Percentiles rank a stretch among this genome's conserved stretches.
Evolutionary conservation across 352 stramenopile genomes (phyloP).

Genomic region (Blastocystis sp.): DNA sequence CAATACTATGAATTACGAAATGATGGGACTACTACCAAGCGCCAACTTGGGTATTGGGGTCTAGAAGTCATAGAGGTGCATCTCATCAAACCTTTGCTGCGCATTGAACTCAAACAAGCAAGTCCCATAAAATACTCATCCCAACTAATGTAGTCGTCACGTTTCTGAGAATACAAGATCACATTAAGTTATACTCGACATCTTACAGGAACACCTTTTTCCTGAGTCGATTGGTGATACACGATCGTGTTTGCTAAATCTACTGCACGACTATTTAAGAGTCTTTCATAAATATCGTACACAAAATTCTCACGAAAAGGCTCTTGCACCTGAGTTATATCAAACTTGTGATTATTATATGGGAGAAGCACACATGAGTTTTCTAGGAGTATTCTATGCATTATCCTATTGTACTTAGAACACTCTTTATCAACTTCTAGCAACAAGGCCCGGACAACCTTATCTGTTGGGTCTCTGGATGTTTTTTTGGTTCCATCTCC

Average conservation of each 20-base stretch:
- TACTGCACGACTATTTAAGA: background rate
- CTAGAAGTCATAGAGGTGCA: background rate
- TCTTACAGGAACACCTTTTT: background rate
- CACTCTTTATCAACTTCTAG: background rate
- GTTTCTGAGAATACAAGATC: slow-evolving; percentile 67
- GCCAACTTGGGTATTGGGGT: slow-evolving; percentile 93
- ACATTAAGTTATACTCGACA: background rate
- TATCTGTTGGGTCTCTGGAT: background rate
- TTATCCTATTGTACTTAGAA: background rate
- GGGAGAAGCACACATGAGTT: background rate
- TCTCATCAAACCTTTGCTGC: slow-evolving; percentile 82
- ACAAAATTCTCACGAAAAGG: background rate
- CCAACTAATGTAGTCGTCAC: slow-evolving; percentile 86
- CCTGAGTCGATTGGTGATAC: background rate
- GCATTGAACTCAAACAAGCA: slow-evolving; percentile 93
- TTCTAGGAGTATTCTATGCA: background rate
- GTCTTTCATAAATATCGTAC: background rate
- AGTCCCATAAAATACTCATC: slow-evolving; percentile 98
- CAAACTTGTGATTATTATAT: background rate
- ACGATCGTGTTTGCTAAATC: background rate
- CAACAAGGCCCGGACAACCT: background rate
- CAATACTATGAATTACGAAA: slow-evolving; percentile 73
- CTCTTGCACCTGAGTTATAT: background rate
- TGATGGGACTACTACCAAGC: slow-evolving; percentile 70
- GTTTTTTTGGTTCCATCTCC: background rate